Base-by-base conservation (phyloP, 768 basidiomycete species). In the Cystobasidiopsis lactophilus region DNA sequence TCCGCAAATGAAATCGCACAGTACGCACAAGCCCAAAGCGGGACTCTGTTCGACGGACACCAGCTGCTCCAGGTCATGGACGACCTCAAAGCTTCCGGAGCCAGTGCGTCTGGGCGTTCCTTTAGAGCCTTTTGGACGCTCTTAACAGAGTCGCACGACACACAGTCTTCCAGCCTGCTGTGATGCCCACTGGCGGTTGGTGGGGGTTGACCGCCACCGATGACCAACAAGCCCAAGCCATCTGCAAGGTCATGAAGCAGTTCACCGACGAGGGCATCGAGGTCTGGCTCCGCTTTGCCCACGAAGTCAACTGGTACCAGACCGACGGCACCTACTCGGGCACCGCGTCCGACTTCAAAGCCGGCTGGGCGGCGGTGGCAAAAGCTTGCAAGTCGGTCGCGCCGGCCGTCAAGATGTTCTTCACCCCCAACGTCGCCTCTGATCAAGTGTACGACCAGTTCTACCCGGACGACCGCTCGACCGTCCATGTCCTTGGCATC, bases 251-350 rank as follows among this genome's bases (percentile, higher is more conserved):
- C 50, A 59, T 63, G 60, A 61, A 61, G 54, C 40, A 61, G 55
- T 63, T 59, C 58, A 59, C 58, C 35, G 62, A 63, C 52, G 38
- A 51, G 18, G 62, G 62, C 27, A 45, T 63, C 53, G 60, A 61
- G 48, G 62, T 63, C 50, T 59, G 62, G 58, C 60, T 63, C 26
- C 62, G 62, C 24, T 60, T 63, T 45, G 61, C 33, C 9, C 33
- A 35, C 33, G 33, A 35, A 16, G 33, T 16, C 33, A 35, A 35
- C 33, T 35, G 16, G 7, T 54, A 55, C 44, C 49, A 41, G 35
- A 43, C 50, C 49, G 54, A 55, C 38, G 54, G 54, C 27, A 61
- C 62, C 37, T 60, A 63, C 56, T 33, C 43, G 23, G 62, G 62
- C 38, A 52, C 40, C 46, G 56, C 50, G 29, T 50, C 43, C 19